These are phyloP conservation scores for Pythium vanterpoolii DNA, from an alignment of 352 stramenopile genomes.

Conservation along the genomic window DNA sequence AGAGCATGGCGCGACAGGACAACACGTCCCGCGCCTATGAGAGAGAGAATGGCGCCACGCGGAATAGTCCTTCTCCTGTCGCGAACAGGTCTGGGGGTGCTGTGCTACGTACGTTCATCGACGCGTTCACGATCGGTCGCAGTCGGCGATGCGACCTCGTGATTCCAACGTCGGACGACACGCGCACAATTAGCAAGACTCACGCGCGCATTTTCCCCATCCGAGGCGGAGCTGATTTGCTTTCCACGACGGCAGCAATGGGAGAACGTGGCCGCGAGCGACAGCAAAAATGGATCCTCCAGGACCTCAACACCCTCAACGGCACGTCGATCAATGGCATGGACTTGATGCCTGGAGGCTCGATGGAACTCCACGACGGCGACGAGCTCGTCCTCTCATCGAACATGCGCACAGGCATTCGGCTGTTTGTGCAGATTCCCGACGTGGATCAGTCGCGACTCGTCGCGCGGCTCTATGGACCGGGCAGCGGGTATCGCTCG, in stretches of 20 bases:
- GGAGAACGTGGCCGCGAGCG: neutral
- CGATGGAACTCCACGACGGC: conserved; percentile 55
- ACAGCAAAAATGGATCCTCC: conserved; percentile 55
- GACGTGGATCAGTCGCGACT: conserved; percentile 41
- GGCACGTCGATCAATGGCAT: conserved; percentile 76
- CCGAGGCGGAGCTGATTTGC: conserved; percentile 13
- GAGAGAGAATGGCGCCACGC: neutral
- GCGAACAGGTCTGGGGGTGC: neutral
- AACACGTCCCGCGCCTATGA: conserved; percentile 1
- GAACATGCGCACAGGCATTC: conserved; percentile 56
- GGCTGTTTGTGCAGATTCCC: conserved; percentile 45
- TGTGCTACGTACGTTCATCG: conserved; percentile 30
- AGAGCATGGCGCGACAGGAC: conserved; percentile 9
- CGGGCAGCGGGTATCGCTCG: neutral
- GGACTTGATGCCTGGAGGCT: conserved; percentile 47
- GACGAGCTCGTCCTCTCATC: conserved; percentile 73
- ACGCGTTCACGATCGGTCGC: conserved; percentile 65
- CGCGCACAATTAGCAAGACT: conserved; percentile 72
- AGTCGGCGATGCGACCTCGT: conserved; percentile 67
- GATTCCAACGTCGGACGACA: conserved; percentile 67
- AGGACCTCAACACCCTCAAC: conserved; percentile 80
- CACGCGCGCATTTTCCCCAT: conserved; percentile 62
- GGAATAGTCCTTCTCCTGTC: neutral
- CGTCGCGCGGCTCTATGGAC: conserved; percentile 30
- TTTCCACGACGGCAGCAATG: neutral